These are phyloP conservation scores for Russula foetens DNA, from an alignment of 768 basidiomycete genomes.

Conservation along the genomic window DNA sequence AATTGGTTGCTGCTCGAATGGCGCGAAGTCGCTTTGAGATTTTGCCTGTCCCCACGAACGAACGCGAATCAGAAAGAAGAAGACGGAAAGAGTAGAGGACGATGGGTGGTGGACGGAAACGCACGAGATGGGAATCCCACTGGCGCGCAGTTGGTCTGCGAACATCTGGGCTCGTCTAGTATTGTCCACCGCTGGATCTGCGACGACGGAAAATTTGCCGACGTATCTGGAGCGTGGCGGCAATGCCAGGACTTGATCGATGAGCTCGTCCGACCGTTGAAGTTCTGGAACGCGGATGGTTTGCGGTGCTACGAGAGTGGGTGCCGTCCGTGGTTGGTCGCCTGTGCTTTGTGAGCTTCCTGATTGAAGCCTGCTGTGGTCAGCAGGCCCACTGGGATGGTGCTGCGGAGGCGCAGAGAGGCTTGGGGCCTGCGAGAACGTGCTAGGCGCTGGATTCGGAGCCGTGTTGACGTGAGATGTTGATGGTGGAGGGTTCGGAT, in stretches of 20 bases:
- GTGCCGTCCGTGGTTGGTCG: not conserved
- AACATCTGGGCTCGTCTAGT: not conserved
- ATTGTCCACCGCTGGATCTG: conserved; percentile 2
- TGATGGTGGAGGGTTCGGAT: not conserved
- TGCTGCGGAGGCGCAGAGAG: not conserved
- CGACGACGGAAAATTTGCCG: conserved; percentile 7
- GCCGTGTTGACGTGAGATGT: not conserved
- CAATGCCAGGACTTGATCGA: not conserved
- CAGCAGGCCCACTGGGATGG: not conserved
- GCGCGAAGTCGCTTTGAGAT: not conserved
- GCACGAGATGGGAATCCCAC: not conserved
- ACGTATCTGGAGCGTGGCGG: not conserved
- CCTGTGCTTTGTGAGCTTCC: not conserved
- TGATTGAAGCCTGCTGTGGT: not conserved
- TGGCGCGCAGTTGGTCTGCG: not conserved
- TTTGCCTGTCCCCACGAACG: not conserved
- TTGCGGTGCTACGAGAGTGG: not conserved
- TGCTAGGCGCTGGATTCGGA: not conserved
- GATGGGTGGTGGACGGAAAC: no score
- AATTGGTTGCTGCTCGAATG: not conserved
- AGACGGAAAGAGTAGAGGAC: no score
- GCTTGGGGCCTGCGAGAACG: not conserved
- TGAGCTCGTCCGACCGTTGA: conserved; percentile 1
- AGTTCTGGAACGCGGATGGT: not conserved
- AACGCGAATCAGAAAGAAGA: no score